A percentile compares a stretch with the other conserved stretches of the same genome.
Evolutionary conservation across 805 yeast genomes (phyloP).

Genomic region (Candida insectalens): DNA sequence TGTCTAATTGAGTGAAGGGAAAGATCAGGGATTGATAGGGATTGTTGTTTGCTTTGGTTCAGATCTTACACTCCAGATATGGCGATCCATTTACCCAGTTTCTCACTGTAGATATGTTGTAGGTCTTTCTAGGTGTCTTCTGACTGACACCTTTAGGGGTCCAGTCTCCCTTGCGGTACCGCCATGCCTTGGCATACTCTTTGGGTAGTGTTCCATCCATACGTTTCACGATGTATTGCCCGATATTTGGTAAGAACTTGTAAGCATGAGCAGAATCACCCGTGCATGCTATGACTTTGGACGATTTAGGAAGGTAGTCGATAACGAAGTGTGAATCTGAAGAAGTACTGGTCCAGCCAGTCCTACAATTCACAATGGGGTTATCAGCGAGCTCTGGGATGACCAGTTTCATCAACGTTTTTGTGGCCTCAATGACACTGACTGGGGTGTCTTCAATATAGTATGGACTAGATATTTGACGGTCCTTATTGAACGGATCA

Average conservation of each 20-base stretch:
- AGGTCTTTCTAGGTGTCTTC: constrained; percentile 2
- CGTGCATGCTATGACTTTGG: constrained; percentile 26
- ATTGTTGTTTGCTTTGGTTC: background rate
- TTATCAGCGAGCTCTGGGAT: constrained; percentile 27
- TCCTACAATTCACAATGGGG: constrained; percentile 21
- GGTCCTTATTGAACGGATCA: constrained; percentile 2
- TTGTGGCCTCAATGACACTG: constrained; percentile 4
- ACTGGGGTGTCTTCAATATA: constrained; percentile 7
- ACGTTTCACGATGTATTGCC: constrained; percentile 26
- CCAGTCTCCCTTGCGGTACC: constrained; percentile 13
- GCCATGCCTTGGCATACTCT: constrained; percentile 20
- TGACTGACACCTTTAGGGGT: background rate
- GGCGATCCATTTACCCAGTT: constrained; percentile 3
- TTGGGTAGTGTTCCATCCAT: constrained; percentile 20
- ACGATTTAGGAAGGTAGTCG: constrained; percentile 24
- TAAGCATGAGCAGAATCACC: constrained; percentile 39
- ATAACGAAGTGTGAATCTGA: constrained; percentile 28
- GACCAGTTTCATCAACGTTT: constrained; percentile 4
- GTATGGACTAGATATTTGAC: constrained; percentile 4
- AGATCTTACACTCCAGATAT: background rate
- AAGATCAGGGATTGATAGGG: background rate
- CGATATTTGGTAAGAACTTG: constrained; percentile 36
- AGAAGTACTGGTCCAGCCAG: constrained; percentile 29
- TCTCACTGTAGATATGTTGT: constrained; percentile 2
- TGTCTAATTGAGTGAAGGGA: background rate